Evolutionary conservation across 192 early-diverging fungal genomes (phyloP).

Genomic region (Podila minutissima): DNA sequence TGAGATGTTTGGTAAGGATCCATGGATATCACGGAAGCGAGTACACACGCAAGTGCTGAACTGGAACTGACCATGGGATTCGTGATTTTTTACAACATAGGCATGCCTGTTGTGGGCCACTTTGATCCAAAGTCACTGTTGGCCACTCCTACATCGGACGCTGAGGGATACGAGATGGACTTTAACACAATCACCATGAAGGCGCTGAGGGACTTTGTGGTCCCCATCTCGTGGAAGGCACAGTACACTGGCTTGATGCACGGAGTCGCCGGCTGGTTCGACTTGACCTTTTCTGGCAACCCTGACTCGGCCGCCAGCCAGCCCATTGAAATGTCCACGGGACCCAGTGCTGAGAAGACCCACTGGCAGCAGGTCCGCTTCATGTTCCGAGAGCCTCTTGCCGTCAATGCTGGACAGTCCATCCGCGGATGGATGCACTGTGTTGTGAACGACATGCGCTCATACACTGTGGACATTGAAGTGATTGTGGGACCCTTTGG

Average conservation of each 20-base stretch:
- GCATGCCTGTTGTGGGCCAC: conserved; percentile 91
- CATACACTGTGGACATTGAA: conserved; percentile 87
- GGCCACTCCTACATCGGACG: conserved; percentile 65
- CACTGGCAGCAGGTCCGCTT: conserved; percentile 99
- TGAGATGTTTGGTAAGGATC: conserved; percentile 81
- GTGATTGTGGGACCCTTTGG: conserved; percentile 64
- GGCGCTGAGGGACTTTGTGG: conserved; percentile 83
- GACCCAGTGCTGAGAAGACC: conserved; percentile 86
- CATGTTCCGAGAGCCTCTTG: conserved; percentile 92
- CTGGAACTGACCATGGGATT: too few relatives aligned
- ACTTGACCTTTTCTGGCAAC: conserved; percentile 82
- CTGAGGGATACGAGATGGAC: conserved; percentile 73
- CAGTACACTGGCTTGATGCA: conserved; percentile 92
- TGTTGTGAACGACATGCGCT: conserved; percentile 90
- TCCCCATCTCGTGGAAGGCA: conserved; percentile 85
- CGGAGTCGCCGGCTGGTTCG: conserved; percentile 98
- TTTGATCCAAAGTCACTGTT: conserved; percentile 88
- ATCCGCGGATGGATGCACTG: conserved; percentile 89
- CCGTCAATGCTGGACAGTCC: conserved; percentile 90
- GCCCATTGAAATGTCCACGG: conserved; percentile 84
- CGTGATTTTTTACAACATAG: conserved; percentile 41
- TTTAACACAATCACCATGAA: conserved; percentile 84
- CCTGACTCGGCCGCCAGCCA: conserved; percentile 56
- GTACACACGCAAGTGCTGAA: too few relatives aligned
- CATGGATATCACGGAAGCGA: too few relatives aligned